Evolutionary conservation across 352 stramenopile genomes (phyloP), one percentile per base, ranked within the genome.

Genomic region (Pythium graminicola): DNA sequence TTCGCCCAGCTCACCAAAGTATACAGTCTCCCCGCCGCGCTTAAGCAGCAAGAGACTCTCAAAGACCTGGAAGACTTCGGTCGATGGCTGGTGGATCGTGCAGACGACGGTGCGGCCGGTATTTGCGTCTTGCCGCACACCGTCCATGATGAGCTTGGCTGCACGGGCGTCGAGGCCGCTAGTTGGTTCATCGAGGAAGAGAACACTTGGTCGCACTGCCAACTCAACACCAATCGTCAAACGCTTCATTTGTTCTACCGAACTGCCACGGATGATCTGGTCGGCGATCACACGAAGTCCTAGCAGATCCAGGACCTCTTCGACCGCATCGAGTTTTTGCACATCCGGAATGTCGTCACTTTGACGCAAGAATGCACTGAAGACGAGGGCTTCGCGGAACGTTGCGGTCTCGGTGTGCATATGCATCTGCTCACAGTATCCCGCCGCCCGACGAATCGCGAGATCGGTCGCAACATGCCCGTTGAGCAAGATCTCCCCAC

Each of bases 311-410:
- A 85, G 29, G 35, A 63, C 72, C 26, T 78, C 67, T 10, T 67
- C 60, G 8, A 81, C 72, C 5, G 70, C 76, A 26, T 67, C 61
- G 33, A 50, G 50, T 46, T 73, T 75, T 5, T 61, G 28, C 41
- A 32, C 27, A 45, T 77, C 38, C 6, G 67, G 31, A 8, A 74
- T 28, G 14, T 42, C 49, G 4, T 51, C 56, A 16, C 38, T 46
- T 26, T 87, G 76, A 22, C 92, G 75, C 49, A 98, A 64, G 55
- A 90, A 90, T 1, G 91, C 87, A 32, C 81, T 95, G 61, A 98
- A 98, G 1, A 72, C 73, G n/a, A 98, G 77, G 9, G 89, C 85
- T 50, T 98, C 94, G 13, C 89, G 73, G 31, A 95, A 90, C 2
- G 94, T 98, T 2, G 83, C 73, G 2, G 86, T 95, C 31, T 85